Evolutionary conservation across 495 filamentous ascomycete species (phyloP).

Genomic region (Xanthoparmelia taractica): DNA sequence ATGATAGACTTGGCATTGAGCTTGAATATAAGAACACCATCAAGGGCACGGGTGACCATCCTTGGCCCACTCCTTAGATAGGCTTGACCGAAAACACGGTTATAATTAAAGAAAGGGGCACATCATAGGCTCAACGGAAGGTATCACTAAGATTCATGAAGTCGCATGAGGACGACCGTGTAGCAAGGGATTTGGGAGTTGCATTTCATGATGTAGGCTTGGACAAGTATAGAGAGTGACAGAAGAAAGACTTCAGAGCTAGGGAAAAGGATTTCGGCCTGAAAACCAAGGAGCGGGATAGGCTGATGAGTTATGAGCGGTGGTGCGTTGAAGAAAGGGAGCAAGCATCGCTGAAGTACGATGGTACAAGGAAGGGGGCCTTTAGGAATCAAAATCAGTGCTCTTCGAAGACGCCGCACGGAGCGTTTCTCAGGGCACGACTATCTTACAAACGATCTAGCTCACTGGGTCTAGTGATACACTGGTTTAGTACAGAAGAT

Average conservation of each 20-base stretch:
- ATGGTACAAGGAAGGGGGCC: background rate
- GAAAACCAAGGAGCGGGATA: slow-evolving; percentile 7
- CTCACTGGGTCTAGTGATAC: background rate
- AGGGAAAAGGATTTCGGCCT: slow-evolving; percentile 26
- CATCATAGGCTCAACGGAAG: slow-evolving; percentile 13
- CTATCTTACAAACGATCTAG: background rate
- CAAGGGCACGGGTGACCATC: slow-evolving; percentile 19
- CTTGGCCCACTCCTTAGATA: slow-evolving; percentile 11
- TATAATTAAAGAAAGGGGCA: slow-evolving; percentile 11
- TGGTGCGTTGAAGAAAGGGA: slow-evolving; percentile 14
- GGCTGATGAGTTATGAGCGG: slow-evolving; percentile 1
- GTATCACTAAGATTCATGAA: background rate
- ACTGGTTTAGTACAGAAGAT: background rate
- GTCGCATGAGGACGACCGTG: slow-evolving; percentile 26
- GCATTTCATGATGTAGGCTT: slow-evolving; percentile 31
- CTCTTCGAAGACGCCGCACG: background rate
- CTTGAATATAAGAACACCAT: slow-evolving; percentile 30
- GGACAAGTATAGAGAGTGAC: slow-evolving; percentile 29
- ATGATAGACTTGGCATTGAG: slow-evolving; percentile 31
- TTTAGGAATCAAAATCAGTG: background rate
- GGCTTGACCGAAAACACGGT: background rate
- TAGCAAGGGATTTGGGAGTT: slow-evolving; percentile 32
- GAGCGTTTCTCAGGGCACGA: background rate
- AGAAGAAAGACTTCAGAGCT: slow-evolving; percentile 30
- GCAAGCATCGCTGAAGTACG: slow-evolving; percentile 12